Conservation (phyloP, 805 yeast genomes). For the Wickerhamomyces mucosus region DNA sequence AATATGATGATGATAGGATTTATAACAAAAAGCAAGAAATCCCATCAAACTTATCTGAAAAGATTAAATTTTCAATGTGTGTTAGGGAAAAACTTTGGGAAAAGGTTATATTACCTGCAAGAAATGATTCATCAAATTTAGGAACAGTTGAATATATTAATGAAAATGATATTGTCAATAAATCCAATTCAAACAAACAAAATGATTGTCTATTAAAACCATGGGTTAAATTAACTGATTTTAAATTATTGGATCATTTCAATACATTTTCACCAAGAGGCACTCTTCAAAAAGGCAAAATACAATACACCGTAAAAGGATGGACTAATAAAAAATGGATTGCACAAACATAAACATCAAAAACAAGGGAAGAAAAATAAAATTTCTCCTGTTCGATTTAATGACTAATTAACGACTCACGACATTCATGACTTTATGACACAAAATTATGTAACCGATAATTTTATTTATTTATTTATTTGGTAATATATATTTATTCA, state of each 20-base stretch:
- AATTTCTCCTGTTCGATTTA: no score
- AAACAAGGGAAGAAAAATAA: no score
- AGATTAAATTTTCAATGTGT: constrained; percentile 29
- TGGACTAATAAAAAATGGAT: constrained; percentile 20
- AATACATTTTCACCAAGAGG: constrained; percentile 16
- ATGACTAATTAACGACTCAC: no score
- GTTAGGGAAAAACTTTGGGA: constrained; percentile 46
- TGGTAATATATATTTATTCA: no score
- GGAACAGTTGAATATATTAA: constrained; percentile 21
- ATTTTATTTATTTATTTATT: no score
- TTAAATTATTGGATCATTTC: no score
- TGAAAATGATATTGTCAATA: constrained; percentile 3
- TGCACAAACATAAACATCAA: no score
- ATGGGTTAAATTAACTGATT: constrained; percentile 21
- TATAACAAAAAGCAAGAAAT: constrained; percentile 3
- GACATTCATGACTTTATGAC: no score
- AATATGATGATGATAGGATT: constrained; percentile 22
- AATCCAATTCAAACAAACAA: not conserved
- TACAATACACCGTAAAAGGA: constrained; percentile 21
- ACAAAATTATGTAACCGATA: no score
- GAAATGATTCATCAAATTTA: constrained; percentile 29
- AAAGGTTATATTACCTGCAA: constrained; percentile 42
- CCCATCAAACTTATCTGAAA: constrained; percentile 3
- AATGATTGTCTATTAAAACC: constrained; percentile 12
- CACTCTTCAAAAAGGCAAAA: constrained; percentile 7